Evolutionary conservation across 805 yeast species (phyloP).

Genomic region (Nakazawaea sp.): DNA sequence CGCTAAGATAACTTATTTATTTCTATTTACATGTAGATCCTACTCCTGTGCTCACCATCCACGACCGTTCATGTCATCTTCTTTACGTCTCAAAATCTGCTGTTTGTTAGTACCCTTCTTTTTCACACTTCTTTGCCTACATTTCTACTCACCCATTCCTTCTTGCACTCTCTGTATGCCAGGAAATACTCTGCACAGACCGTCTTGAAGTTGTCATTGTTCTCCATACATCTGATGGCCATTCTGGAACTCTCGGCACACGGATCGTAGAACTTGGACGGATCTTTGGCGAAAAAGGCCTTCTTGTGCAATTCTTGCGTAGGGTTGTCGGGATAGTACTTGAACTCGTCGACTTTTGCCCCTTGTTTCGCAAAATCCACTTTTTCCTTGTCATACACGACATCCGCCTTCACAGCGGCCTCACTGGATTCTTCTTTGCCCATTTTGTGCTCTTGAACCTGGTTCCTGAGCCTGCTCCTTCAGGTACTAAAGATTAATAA

Average conservation of each 20-base stretch:
- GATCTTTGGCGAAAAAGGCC: conserved; percentile 55
- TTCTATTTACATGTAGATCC: not conserved
- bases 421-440: not conserved
- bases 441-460: too few species aligned
- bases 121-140: conserved; percentile 19
- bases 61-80: conserved; percentile 8
- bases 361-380: conserved; percentile 54
- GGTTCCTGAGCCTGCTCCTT: too few species aligned
- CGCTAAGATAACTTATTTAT: not conserved
- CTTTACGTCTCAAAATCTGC: conserved; percentile 6
- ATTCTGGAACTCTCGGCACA: conserved; percentile 86
- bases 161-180: conserved; percentile 89
- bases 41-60: conserved; percentile 5
- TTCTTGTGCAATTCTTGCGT: conserved; percentile 61
- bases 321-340: conserved; percentile 87
- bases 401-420: too few species aligned
- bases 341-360: conserved; percentile 38
- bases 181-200: conserved; percentile 77
- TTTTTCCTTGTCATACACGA: conserved; percentile 26
- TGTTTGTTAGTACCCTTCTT: conserved; percentile 20
- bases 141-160: conserved; percentile 57
- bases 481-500: too few species aligned
- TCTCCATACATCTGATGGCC: conserved; percentile 77
- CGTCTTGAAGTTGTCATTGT: conserved; percentile 61
- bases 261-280: conserved; percentile 87